Evolutionary conservation across 1,139 yeast genomes (phyloP), one percentile per base, ranked within the genome.

Genomic region (Magnusiomyces clavatus): DNA sequence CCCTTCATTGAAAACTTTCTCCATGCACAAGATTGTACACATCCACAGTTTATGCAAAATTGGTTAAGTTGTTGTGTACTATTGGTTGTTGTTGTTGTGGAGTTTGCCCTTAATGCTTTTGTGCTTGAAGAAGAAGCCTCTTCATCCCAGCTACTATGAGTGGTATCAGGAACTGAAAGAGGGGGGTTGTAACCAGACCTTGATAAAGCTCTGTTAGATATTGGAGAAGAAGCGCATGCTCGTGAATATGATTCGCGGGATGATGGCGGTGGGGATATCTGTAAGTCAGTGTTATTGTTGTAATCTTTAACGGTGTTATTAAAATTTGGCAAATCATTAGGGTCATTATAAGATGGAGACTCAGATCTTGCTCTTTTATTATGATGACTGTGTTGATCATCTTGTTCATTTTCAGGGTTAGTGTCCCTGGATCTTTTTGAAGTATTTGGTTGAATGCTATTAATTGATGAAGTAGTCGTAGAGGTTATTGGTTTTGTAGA

Each of bases 21-120:
- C 75, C 75, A 71, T 1, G 69, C 62, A 3, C 69, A 56, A 1
- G 74, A 69, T 39, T 59, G 54, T 11, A 60, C 61, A 13, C 61
- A 61, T 12, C 72, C 71, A 53, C 75, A 71, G 59, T 71, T 71
- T 20, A 59, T 61, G 55, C 75, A 71, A 46, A 58, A 64, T 2
- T 34, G 17, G 12, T 43, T n/a, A 39, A 41, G 10, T 40, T n/a
- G n/a, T 46, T 47, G 17, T 24, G 20, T 24, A 40, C 35, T 37
- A 6, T n/a, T n/a, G n/a, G n/a, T n/a, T n/a, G 14, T n/a, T 40
- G 14, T 24, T 29, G 17, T 13, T 6, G 44, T 1, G 19, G 43
- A 35, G 8, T 45, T 14, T 34, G 31, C 46, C 44, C 17, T 12
- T 38, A 24, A 24, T 24, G 31, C 31, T 42, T 24, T 20, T 38